phyloP scores from a whole-genome alignment of 2,329 filamentous ascomycete species.

The Colletotrichum liaoningense region DNA sequence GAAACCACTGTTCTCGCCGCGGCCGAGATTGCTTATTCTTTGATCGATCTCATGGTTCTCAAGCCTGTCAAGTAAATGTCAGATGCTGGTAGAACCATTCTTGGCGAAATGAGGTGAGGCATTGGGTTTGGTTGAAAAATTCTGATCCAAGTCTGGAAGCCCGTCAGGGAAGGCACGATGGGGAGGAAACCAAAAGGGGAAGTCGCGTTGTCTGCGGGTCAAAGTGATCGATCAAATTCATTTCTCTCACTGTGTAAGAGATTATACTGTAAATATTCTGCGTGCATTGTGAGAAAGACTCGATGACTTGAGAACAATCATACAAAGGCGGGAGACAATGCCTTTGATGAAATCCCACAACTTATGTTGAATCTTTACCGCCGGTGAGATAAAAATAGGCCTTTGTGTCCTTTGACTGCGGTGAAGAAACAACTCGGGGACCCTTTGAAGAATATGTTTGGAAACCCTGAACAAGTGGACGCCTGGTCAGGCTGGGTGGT shows the following conservation, averaged over 20 bases:
- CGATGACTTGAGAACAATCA: neutral
- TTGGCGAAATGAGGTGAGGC: neutral
- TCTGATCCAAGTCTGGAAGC: neutral
- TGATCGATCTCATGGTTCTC: conserved; percentile 74
- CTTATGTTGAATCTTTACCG: neutral
- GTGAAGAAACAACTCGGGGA: neutral
- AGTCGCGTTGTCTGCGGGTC: neutral
- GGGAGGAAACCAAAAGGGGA: neutral
- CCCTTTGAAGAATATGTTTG: neutral
- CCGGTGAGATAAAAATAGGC: neutral
- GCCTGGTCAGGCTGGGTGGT: neutral
- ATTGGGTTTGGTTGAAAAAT: too few species aligned
- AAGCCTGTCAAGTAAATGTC: conserved; percentile 41
- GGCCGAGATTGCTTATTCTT: conserved; percentile 78
- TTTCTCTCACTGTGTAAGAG: neutral
- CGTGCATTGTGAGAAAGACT: neutral
- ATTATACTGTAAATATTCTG: neutral
- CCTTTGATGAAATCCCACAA: neutral
- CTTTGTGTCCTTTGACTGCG: neutral
- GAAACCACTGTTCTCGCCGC: conserved; percentile 81
- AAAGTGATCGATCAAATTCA: neutral
- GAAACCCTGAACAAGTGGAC: neutral
- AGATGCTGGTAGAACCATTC: neutral
- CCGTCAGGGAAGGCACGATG: neutral
- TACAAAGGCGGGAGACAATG: neutral